Conservation (phyloP, 805 yeast genomes). For the Yamadazyma scolyti region DNA sequence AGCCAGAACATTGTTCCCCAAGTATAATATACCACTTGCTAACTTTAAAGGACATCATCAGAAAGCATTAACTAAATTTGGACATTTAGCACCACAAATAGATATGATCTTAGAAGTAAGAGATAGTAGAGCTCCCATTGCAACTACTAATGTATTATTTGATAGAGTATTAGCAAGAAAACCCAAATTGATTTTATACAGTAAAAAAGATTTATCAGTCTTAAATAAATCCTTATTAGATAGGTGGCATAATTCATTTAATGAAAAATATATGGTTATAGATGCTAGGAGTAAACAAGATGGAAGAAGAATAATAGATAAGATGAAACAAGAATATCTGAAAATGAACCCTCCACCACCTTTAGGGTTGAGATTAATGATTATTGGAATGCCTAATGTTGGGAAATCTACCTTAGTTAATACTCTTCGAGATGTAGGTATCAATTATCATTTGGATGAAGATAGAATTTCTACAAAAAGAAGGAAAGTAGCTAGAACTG, state of each 20-base stretch:
- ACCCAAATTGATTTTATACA: constrained; percentile 63
- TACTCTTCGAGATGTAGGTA: constrained; percentile 51
- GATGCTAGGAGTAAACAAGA: constrained; percentile 55
- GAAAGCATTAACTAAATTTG: constrained; percentile 66
- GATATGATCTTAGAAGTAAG: constrained; percentile 82
- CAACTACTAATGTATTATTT: constrained; percentile 77
- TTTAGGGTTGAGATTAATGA: constrained; percentile 69
- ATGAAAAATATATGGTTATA: constrained; percentile 42
- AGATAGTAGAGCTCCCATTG: constrained; percentile 85
- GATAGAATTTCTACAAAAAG: constrained; percentile 29
- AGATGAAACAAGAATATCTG: constrained; percentile 43
- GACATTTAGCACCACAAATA: constrained; percentile 69
- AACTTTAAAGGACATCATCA: constrained; percentile 92
- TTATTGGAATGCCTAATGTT: constrained; percentile 97
- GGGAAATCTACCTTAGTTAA: constrained; percentile 91
- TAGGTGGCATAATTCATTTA: constrained; percentile 27
- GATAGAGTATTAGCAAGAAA: constrained; percentile 59
- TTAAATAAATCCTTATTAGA: constrained; percentile 32
- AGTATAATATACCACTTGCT: constrained; percentile 62
- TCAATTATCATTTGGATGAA: constrained; percentile 13
- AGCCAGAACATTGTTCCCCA: constrained; percentile 74
- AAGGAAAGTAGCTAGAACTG: constrained; percentile 76
- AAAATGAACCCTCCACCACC: constrained; percentile 71
- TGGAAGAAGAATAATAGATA: constrained; percentile 46
- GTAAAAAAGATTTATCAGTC: constrained; percentile 65